Evolutionary conservation across 2,329 filamentous ascomycete species (phyloP).

Genomic region (Ilyonectria destructans): DNA sequence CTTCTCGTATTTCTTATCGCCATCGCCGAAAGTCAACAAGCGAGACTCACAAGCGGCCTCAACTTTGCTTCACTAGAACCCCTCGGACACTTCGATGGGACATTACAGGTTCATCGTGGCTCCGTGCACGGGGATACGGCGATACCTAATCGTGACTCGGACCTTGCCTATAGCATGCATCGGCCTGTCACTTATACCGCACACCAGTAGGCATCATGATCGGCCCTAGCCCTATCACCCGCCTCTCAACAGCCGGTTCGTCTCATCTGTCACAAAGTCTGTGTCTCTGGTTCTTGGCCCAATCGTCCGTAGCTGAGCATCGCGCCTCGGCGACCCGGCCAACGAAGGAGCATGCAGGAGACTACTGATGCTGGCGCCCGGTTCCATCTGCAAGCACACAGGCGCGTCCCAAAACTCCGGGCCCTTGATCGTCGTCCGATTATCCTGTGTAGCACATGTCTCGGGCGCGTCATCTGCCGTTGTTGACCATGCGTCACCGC

Average conservation of each 20-base stretch:
- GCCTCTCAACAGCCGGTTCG: conserved; percentile 22
- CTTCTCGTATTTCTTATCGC: conserved; percentile 17
- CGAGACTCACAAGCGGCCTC: conserved; percentile 8
- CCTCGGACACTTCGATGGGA: conserved; percentile 9
- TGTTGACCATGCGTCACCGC: conserved; percentile 35
- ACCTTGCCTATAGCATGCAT: conserved; percentile 33
- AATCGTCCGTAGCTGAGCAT: conserved; percentile 25
- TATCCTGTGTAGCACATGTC: conserved; percentile 41
- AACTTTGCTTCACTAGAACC: conserved; percentile 11
- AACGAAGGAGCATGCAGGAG: conserved; percentile 39
- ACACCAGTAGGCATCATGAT: conserved; percentile 29
- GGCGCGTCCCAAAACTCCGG: conserved; percentile 47
- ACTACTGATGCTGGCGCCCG: conserved; percentile 24
- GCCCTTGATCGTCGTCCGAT: conserved; percentile 35
- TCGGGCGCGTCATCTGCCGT: conserved; percentile 40
- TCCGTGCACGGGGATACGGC: conserved; percentile 19
- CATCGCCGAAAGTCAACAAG: conserved; percentile 3
- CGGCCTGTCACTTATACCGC: conserved; percentile 25
- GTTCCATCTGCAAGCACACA: conserved; percentile 44
- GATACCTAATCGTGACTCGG: conserved; percentile 25
- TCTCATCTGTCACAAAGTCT: conserved; percentile 30
- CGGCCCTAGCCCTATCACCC: conserved; percentile 24
- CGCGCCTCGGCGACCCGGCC: conserved; percentile 28
- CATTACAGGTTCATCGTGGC: conserved; percentile 12
- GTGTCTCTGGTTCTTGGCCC: conserved; percentile 6